These are phyloP conservation scores for Claviceps sp. DNA, from an alignment of 2,329 filamentous ascomycete species.

Conservation along the genomic window DNA sequence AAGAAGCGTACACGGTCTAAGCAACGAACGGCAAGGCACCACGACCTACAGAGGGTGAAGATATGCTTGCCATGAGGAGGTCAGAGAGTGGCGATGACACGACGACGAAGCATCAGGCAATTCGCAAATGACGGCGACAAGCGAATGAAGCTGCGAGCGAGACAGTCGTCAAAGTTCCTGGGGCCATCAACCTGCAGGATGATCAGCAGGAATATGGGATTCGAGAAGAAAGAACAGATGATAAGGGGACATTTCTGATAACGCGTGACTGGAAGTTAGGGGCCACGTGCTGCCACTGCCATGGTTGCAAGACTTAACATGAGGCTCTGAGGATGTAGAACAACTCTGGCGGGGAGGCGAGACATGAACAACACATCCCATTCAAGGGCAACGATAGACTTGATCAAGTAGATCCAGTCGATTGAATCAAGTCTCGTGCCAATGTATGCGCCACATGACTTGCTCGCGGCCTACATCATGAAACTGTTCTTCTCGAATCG, in stretches of 20 bases:
- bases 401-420: too few relatives aligned
- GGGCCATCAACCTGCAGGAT: slow-evolving; percentile 46
- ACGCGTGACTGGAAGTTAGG: slow-evolving; percentile 20
- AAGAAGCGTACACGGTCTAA: slow-evolving; percentile 58
- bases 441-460: too few relatives aligned
- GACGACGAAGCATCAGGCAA: slow-evolving; percentile 22
- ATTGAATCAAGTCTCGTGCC: too few relatives aligned
- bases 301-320: not conserved
- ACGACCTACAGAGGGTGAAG: slow-evolving; percentile 29
- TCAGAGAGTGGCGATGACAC: slow-evolving; percentile 34
- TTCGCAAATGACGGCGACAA: slow-evolving; percentile 11
- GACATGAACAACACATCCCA: not conserved
- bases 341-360: too few relatives aligned
- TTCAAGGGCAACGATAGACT: not conserved
- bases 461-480: too few relatives aligned
- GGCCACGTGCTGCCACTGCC: slow-evolving; percentile 1
- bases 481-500: too few relatives aligned
- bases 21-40: slow-evolving; percentile 20
- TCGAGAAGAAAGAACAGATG: slow-evolving; percentile 50
- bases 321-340: not conserved
- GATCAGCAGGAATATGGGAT: slow-evolving; percentile 40
- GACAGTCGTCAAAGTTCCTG: slow-evolving; percentile 51
- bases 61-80: slow-evolving; percentile 33
- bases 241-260: slow-evolving; percentile 51
- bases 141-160: slow-evolving; percentile 8